Evolutionary conservation across 176 grass and related monocot genomes (phyloP), one percentile per base, ranked within the genome.

Genomic region (Aegilops bicornis): DNA sequence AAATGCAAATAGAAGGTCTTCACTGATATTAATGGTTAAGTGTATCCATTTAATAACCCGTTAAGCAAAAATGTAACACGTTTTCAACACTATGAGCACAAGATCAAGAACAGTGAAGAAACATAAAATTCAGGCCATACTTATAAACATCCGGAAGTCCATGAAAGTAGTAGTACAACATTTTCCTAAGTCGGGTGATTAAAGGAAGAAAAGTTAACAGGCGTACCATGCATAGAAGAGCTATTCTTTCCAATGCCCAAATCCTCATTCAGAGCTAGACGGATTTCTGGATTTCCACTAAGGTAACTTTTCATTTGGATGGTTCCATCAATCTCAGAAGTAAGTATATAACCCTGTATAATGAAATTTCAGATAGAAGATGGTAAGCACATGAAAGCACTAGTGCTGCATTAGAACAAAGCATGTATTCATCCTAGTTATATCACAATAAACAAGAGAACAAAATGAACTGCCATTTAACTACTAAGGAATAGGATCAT

Each of bases 281-380:
- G 97, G n/a, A 99, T 99, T 91, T 99, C 97, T 79, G 97, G 97
- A 82, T 99, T 96, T 52, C 94, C 97, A 81, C 82, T 97, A 45
- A 99, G 90, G 66, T 99, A 99, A 88, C 97, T 99, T 94, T 96
- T 99, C 97, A 99, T 99, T 96, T 99, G 97, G 81, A 99, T 99
- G 40, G 97, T 97, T 68, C 97, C 97, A 85, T 99, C 97, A 88
- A 99, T 94, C 87, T 99, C 97, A 69, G 94, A 99, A 8, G 97
- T 99, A 83, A 99, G 94, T 89, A 99, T 96, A 84, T 99, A 97
- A 42, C 97, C 97, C 97, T 99, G 82, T 70, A 79, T 7, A 87
- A 76, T 29, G 45, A 83, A 77, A 76, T 73, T 82, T 69, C 39
- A 84, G 39, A 68, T 56, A 79, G 22, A 82, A 68, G 30, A 27